These are phyloP conservation scores for Suhomyces guaymorum DNA, from an alignment of 1,139 yeast genomes.

Conservation along the genomic window DNA sequence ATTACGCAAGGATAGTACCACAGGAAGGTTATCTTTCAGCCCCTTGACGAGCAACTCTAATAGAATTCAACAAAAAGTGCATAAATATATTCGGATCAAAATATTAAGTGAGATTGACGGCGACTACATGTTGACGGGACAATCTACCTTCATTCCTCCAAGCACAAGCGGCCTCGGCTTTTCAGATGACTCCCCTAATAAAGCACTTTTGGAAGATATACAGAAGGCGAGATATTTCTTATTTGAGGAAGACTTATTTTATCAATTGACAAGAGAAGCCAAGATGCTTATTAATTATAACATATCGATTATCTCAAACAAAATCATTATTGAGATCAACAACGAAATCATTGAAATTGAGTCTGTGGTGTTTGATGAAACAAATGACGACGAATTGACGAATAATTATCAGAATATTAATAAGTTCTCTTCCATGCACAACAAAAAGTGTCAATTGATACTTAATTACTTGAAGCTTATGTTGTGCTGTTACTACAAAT, in stretches of 20 bases:
- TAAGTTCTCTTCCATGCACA: conserved; percentile 33
- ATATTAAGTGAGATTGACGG: conserved; percentile 55
- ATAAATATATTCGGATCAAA: conserved; percentile 52
- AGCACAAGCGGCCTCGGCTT: conserved; percentile 9
- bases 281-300: conserved; percentile 68
- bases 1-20: conserved; percentile 42
- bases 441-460: conserved; percentile 53
- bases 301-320: conserved; percentile 65
- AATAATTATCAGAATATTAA: conserved; percentile 34
- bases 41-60: conserved; percentile 25
- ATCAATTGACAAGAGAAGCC: conserved; percentile 76
- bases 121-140: conserved; percentile 53
- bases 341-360: conserved; percentile 74
- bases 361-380: conserved; percentile 52
- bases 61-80: conserved; percentile 29
- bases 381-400: conserved; percentile 39
- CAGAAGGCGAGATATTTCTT: conserved; percentile 66
- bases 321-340: conserved; percentile 62
- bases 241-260: conserved; percentile 82
- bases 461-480: conserved; percentile 55
- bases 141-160: conserved; percentile 35
- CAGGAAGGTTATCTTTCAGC: conserved; percentile 38
- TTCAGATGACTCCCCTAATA: conserved; percentile 18
- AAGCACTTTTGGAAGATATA: conserved; percentile 52
- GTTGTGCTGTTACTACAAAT: conserved; percentile 60